Evolutionary conservation across 805 yeast genomes (phyloP).

Genomic region (Candida ponderosae): DNA sequence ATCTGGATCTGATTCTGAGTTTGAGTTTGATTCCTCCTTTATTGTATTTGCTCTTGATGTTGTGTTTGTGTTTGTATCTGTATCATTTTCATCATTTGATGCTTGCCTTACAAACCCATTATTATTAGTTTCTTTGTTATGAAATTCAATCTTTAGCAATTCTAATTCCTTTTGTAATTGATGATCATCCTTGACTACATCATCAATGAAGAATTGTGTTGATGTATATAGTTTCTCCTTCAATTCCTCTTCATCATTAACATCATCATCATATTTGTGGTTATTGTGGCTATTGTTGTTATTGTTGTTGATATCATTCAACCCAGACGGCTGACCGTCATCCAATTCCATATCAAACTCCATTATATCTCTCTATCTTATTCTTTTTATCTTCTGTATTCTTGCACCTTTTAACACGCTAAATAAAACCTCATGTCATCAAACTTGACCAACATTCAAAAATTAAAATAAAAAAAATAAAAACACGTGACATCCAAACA

Average conservation of each 20-base stretch:
- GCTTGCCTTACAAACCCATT: no score
- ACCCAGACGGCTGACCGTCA: not conserved
- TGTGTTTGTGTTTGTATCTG: no score
- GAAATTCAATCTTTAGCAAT: not conserved
- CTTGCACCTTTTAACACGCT: no score
- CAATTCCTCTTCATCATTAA: not conserved
- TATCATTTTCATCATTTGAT: no score
- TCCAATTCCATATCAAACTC: not conserved
- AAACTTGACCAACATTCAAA: no score
- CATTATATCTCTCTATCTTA: not conserved
- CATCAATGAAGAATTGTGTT: slow-evolving; percentile 1
- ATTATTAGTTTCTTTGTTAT: not conserved
- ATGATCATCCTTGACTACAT: not conserved
- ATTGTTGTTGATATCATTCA: not conserved
- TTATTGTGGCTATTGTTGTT: not conserved
- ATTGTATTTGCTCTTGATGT: no score
- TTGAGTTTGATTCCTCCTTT: no score
- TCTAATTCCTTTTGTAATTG: not conserved
- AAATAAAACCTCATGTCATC: no score
- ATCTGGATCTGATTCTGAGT: not conserved
- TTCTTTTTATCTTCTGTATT: not conserved
- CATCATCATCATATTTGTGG: not conserved
- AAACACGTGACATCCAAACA: no score
- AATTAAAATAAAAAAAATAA: no score
- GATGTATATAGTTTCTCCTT: not conserved